phyloP scores from a whole-genome alignment of 2,329 filamentous ascomycete genomes.

The Annulohypoxylon truncatum region DNA sequence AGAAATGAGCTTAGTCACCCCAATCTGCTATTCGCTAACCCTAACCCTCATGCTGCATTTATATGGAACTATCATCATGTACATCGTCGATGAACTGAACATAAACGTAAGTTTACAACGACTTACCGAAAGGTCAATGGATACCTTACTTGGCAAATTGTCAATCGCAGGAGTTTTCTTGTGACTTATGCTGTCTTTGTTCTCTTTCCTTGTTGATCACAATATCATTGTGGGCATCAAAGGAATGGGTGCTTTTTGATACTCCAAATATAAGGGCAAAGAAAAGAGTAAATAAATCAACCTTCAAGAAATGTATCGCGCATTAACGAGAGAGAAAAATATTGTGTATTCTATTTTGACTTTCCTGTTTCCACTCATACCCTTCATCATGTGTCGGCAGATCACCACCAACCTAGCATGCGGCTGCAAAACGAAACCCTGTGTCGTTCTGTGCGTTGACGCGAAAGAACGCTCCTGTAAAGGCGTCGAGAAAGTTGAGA shows the following conservation, averaged over 20 bases:
- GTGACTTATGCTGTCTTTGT: conserved; percentile 5
- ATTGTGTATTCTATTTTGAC: not conserved
- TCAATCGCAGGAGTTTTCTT: not conserved
- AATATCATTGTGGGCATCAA: not conserved
- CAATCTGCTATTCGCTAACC: not conserved
- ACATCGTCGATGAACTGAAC: not conserved
- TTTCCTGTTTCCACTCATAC: not conserved
- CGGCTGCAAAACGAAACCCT: conserved; percentile 14
- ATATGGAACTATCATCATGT: not conserved
- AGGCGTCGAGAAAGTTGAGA: not conserved
- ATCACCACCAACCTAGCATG: conserved; percentile 18
- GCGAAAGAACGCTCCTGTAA: not conserved
- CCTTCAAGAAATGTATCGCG: too few species aligned
- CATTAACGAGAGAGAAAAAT: not conserved
- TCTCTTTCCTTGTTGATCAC: not conserved
- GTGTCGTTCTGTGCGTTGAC: conserved; percentile 2
- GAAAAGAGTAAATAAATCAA: not conserved
- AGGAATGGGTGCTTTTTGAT: not conserved
- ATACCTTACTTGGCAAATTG: not conserved
- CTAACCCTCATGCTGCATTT: not conserved
- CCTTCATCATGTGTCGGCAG: conserved; percentile 25
- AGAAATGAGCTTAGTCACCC: not conserved
- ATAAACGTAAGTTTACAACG: not conserved
- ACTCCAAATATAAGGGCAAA: not conserved
- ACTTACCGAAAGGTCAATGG: too few species aligned